phyloP scores from a whole-genome alignment of 345 rosid genomes.

The Brassica cretica region DNA sequence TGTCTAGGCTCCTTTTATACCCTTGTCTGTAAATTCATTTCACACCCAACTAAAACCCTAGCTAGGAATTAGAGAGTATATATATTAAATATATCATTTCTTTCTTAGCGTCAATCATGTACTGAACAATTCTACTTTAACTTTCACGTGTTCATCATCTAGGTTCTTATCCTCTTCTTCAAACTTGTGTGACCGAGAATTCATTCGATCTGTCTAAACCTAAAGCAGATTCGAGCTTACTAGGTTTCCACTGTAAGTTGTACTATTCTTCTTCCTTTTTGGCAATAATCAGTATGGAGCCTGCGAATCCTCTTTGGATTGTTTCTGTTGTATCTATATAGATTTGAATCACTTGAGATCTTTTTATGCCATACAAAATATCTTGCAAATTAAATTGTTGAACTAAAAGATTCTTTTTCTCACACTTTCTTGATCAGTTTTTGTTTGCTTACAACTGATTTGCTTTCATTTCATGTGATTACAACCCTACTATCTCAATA shows the following conservation, averaged over 20 bases:
- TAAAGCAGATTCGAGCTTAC: background rate
- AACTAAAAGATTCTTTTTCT: background rate
- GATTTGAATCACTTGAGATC: background rate
- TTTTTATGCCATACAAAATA: background rate
- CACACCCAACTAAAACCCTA: conserved; percentile 33
- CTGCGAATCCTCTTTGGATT: background rate
- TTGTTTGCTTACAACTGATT: background rate
- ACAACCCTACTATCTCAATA: background rate
- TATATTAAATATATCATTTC: background rate
- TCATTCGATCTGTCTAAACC: conserved; percentile 4
- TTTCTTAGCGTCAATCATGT: conserved; percentile 4
- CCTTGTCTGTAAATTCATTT: conserved; percentile 13
- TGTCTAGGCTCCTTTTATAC: background rate
- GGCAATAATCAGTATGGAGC: background rate
- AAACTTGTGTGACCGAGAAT: background rate
- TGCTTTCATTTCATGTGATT: conserved; percentile 9
- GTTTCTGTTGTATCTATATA: background rate
- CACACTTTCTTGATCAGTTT: background rate
- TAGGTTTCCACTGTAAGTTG: background rate
- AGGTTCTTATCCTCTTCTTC: background rate
- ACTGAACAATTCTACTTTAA: background rate
- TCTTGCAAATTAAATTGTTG: background rate
- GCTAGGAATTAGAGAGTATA: background rate
- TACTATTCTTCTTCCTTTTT: background rate
- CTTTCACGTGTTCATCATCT: conserved; percentile 1